These are phyloP conservation scores for Micractinium conductrix DNA, from an alignment of 139 green algal species.

Conservation along the genomic window DNA sequence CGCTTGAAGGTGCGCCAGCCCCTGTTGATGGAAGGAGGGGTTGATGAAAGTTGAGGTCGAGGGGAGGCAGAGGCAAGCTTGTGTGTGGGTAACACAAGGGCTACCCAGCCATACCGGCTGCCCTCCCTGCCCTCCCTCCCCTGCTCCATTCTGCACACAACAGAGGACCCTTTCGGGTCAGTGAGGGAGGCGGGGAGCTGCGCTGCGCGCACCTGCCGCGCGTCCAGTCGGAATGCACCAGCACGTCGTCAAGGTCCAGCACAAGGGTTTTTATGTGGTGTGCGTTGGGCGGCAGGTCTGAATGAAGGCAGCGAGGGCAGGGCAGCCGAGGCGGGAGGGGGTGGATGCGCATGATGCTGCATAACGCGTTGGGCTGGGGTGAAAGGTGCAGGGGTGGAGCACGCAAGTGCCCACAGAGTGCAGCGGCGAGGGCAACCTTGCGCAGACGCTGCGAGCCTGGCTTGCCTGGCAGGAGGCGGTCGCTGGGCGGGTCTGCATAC, in stretches of 20 bases:
- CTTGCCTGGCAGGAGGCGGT: conserved; percentile 93
- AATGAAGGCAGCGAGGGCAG: too few species aligned
- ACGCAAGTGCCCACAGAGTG: too few species aligned
- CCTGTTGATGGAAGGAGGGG: not conserved
- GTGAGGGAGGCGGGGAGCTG: too few species aligned
- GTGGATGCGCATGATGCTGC: too few species aligned
- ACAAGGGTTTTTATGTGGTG: conserved; percentile 93
- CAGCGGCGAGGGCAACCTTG: too few species aligned
- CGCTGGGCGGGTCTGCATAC: conserved; percentile 87
- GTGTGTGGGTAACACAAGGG: not conserved
- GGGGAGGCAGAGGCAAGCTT: not conserved
- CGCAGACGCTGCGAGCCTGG: too few species aligned
- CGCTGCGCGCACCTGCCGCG: conserved; percentile 61
- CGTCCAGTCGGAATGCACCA: conserved; percentile 95
- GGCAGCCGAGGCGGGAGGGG: too few species aligned
- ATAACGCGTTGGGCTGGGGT: too few species aligned
- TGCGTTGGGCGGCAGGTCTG: conserved; percentile 79
- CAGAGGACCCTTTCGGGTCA: too few species aligned
- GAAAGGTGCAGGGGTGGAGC: too few species aligned
- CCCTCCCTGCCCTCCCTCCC: too few species aligned
- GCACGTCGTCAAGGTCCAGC: conserved; percentile 93
- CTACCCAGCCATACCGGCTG: not conserved
- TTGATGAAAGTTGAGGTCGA: not conserved
- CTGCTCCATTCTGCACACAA: too few species aligned
- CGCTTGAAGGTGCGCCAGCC: conserved; percentile 94